Base-by-base conservation (phyloP, 106 monocot species). In the Dendrobium officinale region DNA sequence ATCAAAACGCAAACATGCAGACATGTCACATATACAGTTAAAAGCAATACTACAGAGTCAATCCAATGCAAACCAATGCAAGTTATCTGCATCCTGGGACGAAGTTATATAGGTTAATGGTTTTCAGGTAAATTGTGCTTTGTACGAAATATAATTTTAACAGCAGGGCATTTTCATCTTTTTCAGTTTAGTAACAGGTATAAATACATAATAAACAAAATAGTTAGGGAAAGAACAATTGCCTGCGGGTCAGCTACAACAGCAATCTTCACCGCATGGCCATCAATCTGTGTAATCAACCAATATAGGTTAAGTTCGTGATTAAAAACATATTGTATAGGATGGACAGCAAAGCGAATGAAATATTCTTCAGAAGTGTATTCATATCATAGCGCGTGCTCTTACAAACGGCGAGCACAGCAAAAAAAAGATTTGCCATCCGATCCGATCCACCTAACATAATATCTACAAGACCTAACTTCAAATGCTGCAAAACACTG, bases 211-310 rank as follows among this genome's bases (percentile, higher is more conserved):
- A 73, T 6, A 43, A 74, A 74, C 0, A 3, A 42, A 56, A 42
- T 3, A 26, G 44, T 72, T 19, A 70, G 47, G 55, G 47, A 83
- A 54, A 47, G 17, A 80, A 5, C 1, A 84, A 5, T 83, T 19
- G 91, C 96, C 96, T 98, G 92, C 42, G 94, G 91, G 83, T 98
- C 94, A 20, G 97, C 92, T 16, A 98, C 20, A 17, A 94, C 89
- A 67, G 92, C 97, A 81, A 98, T 79, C 78, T 91, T 89, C 67
- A 85, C 80, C 55, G 78, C 88, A 73, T 51, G 64, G 44, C 75
- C 67, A 78, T 16, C 20, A 24, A 79, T 70, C 93, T 93, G 89
- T 29, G 43, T n/a, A 74, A 74, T 19, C 6, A 74, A 74, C 74
- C 41, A 74, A 74, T 44, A 42, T 43, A 20, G 43, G 3, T 74